phyloP scores from a whole-genome alignment of 805 yeast species.

The Candida cerambycidarum region DNA sequence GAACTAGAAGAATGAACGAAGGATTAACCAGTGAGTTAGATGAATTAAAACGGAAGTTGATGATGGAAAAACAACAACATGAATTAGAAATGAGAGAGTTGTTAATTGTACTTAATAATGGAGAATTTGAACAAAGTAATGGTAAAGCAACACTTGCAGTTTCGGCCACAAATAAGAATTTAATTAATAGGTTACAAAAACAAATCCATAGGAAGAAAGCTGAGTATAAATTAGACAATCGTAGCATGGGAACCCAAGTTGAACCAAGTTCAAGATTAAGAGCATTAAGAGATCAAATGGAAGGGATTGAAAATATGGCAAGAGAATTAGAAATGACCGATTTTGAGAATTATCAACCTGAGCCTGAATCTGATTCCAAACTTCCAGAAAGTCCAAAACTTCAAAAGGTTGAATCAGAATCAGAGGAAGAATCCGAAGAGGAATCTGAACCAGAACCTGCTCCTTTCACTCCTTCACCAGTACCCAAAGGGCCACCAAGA shows the following conservation, averaged over 20 bases:
- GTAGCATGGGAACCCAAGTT: slow-evolving; percentile 50
- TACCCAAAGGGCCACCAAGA: slow-evolving; percentile 27
- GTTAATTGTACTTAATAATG: slow-evolving; percentile 55
- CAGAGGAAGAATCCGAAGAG: slow-evolving; percentile 12
- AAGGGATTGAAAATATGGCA: slow-evolving; percentile 78
- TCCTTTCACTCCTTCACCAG: slow-evolving; percentile 16
- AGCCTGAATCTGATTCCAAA: slow-evolving; percentile 4
- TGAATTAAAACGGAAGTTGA: slow-evolving; percentile 57
- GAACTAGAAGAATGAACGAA: slow-evolving; percentile 61
- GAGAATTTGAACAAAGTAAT: slow-evolving; percentile 32
- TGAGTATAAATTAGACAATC: slow-evolving; percentile 46
- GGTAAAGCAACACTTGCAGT: slow-evolving; percentile 39
- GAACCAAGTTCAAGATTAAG: slow-evolving; percentile 80
- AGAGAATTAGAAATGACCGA: slow-evolving; percentile 83
- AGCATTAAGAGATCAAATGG: slow-evolving; percentile 79
- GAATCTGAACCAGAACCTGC: slow-evolving; percentile 7
- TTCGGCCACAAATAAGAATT: slow-evolving; percentile 33
- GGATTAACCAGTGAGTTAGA: slow-evolving; percentile 61
- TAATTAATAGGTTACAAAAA: slow-evolving; percentile 42
- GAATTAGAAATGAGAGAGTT: slow-evolving; percentile 77
- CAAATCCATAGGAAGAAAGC: slow-evolving; percentile 49
- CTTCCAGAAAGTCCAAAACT: slow-evolving; percentile 4
- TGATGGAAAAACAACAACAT: slow-evolving; percentile 70
- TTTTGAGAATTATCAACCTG: slow-evolving; percentile 46
- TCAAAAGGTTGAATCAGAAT: slow-evolving; percentile 11